Evolutionary conservation across 108 stramenopile species (phyloP), one percentile per base, ranked within the genome.

Genomic region (Licmophora abbreviata): DNA sequence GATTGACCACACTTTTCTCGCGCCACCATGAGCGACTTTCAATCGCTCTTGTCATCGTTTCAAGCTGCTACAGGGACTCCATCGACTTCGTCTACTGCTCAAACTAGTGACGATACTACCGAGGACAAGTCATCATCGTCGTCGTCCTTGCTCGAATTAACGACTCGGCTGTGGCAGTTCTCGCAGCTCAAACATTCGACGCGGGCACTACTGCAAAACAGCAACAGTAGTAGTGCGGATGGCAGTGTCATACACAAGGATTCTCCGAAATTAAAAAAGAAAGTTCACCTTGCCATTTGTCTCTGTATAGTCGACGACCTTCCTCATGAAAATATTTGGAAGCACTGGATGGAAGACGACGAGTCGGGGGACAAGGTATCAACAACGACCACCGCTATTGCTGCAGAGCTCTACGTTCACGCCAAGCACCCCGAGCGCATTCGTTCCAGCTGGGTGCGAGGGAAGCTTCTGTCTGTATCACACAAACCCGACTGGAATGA

Each of bases 401-500:
- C 73, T 8, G 64, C 73, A 2, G 64, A 69, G 15, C 22, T 74
- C 22, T 70, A 57, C 35, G 41, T 74, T 23, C 73, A 74, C 40
- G 73, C 73, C 17, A 74, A 74, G 37, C 15, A 66, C 47, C 68
- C 64, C 23, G 59, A 69, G 17, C 29, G 48, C 20, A 36, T 74
- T 18, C 18, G 4, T 25, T 66, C 65, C 10, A 41, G 35, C 15
- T 73, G 71, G 71, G 41, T 65, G 24, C 58, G 50, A 38, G 64
- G 56, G 18, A 74, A 70, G 63, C 48, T 56, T 26, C 20, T 74
- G 3, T 53, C 67, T 5, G 35, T 63, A 29, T 41, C 67, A 14
- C 65, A 74, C 31, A 29, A 28, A 32, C 73, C 73, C 15, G 52
- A 69, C 23, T 74, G 73, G 73, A 74, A 74, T 44, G 73, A 74